phyloP scores from a whole-genome alignment of 2,329 filamentous ascomycete species.

The Fusarium cyanostomum region DNA sequence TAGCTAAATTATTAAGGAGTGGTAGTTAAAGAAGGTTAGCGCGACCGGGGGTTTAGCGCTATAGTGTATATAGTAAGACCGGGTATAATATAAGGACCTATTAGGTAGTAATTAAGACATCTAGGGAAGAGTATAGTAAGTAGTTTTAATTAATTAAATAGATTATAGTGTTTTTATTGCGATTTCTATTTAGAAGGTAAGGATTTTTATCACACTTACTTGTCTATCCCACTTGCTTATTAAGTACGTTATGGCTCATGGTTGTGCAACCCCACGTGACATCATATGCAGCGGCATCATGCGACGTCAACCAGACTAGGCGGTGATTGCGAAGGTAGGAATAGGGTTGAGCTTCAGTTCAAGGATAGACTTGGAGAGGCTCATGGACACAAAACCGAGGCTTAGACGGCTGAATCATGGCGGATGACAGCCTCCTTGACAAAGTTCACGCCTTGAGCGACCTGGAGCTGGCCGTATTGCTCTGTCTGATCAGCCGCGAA shows the following conservation, averaged over 20 bases:
- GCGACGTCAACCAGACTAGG: constrained; percentile 26
- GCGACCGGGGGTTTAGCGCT: too few relatives aligned
- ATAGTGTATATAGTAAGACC: too few relatives aligned
- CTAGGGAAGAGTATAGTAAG: too few relatives aligned
- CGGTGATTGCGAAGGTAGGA: constrained; percentile 13
- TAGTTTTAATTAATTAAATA: too few relatives aligned
- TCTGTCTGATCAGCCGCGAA: constrained; percentile 82
- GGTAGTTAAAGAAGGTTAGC: too few relatives aligned
- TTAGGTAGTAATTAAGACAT: too few relatives aligned
- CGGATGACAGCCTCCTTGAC: constrained; percentile 67
- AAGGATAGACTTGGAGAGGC: constrained; percentile 10
- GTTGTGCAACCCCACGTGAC: constrained; percentile 44
- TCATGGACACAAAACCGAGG: constrained; percentile 42
- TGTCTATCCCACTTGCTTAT: too few relatives aligned
- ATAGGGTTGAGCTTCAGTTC: constrained; percentile 6
- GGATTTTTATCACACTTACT: too few relatives aligned
- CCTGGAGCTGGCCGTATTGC: constrained; percentile 84
- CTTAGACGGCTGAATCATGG: constrained; percentile 58
- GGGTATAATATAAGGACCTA: too few relatives aligned
- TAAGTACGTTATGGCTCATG: constrained; percentile 11
- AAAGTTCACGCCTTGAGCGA: constrained; percentile 84
- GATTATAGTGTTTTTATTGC: too few relatives aligned
- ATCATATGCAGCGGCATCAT: constrained; percentile 41
- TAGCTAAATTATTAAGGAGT: too few relatives aligned
- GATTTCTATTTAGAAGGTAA: too few relatives aligned